These are phyloP conservation scores for Corynascus novoguineensis DNA, from an alignment of 495 filamentous ascomycete genomes.

Conservation along the genomic window DNA sequence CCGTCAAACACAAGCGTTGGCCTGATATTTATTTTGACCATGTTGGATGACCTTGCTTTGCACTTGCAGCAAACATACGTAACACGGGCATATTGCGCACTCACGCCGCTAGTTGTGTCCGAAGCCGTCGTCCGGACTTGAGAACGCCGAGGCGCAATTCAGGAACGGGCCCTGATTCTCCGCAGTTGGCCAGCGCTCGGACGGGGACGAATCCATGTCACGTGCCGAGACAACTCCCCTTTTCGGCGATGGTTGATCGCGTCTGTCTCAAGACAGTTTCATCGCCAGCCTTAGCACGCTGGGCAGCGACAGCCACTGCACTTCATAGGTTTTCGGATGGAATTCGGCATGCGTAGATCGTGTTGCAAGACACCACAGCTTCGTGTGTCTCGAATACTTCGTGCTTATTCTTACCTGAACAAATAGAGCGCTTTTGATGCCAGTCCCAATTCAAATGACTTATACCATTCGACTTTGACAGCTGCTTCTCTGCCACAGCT, in stretches of 20 bases:
- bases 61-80: not conserved
- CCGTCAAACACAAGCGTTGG: not conserved
- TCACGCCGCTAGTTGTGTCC: not conserved
- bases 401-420: not conserved
- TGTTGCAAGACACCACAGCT: not conserved
- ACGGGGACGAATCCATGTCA: constrained; percentile 1
- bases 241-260: not conserved
- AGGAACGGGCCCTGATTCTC: not conserved
- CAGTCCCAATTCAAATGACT: not conserved
- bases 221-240: constrained; percentile 3
- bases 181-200: constrained; percentile 9
- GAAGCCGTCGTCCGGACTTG: not conserved
- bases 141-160: not conserved
- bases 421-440: not conserved
- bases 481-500: not conserved
- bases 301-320: not conserved
- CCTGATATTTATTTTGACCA: not conserved
- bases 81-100: not conserved
- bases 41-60: not conserved
- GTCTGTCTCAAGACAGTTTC: constrained; percentile 20
- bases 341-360: constrained; percentile 2
- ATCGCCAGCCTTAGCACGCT: not conserved
- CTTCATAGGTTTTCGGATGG: not conserved
- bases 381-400: not conserved
- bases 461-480: not conserved